These are phyloP conservation scores for Sisymbrium irio DNA, from an alignment of 345 rosid species.

Conservation along the genomic window DNA sequence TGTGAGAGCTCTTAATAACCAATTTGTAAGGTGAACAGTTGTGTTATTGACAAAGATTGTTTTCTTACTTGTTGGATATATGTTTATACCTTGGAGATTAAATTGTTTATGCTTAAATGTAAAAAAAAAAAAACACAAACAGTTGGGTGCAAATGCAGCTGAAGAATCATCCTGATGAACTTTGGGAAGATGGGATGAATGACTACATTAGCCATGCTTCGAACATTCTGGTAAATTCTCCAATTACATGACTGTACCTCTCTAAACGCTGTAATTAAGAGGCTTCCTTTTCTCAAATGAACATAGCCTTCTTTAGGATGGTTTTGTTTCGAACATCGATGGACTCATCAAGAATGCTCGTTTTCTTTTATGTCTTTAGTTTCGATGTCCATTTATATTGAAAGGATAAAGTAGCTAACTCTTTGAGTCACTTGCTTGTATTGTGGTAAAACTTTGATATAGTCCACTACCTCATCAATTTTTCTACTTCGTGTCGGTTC, in stretches of 20 bases:
- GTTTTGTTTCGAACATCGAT: background rate
- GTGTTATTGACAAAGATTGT: background rate
- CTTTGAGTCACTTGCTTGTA: background rate
- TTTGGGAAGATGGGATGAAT: slow-evolving; percentile 88
- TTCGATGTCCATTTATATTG: background rate
- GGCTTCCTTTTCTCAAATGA: too few species aligned
- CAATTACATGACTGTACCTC: background rate
- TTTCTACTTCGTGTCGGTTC: background rate
- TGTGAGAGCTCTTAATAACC: slow-evolving; percentile 90
- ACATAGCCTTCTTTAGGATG: background rate
- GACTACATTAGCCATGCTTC: slow-evolving; percentile 85
- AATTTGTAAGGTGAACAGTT: slow-evolving; percentile 72
- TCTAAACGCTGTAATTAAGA: too few species aligned
- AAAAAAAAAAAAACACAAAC: slow-evolving; percentile 43
- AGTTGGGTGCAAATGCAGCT: slow-evolving; percentile 95
- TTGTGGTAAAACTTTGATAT: background rate
- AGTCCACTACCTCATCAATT: slow-evolving; percentile 11
- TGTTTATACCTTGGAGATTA: background rate
- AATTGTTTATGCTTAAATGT: slow-evolving; percentile 14
- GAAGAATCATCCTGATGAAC: slow-evolving; percentile 94
- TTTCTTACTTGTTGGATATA: background rate
- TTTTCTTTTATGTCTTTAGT: background rate
- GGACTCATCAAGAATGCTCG: background rate
- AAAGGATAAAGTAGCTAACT: background rate
- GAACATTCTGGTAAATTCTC: slow-evolving; percentile 54